A percentile compares a stretch with the other conserved stretches of the same genome.
Conservation (phyloP, 768 basidiomycete genomes). For the Boletus subparvulus region DNA sequence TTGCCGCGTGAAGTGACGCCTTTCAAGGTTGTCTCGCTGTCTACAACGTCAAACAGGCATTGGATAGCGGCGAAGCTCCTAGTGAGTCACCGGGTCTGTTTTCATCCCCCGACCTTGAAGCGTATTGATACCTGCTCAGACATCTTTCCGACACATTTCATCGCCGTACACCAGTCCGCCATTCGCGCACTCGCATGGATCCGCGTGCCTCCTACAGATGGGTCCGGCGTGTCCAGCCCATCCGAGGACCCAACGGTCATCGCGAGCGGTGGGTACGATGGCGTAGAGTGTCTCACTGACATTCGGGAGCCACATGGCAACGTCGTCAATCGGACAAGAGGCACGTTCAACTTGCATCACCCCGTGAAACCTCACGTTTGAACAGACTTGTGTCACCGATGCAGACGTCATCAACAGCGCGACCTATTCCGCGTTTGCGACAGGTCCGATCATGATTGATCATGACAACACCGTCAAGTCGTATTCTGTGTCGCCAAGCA, state of each 20-base stretch:
- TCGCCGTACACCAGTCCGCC: conserved; percentile 75
- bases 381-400: neutral
- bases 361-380: neutral
- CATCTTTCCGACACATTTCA: conserved; percentile 68
- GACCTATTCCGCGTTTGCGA: conserved; percentile 64
- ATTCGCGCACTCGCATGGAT: conserved; percentile 78
- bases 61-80: conserved; percentile 34
- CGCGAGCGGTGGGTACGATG: conserved; percentile 79
- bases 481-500: conserved; percentile 67
- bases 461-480: conserved; percentile 80
- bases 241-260: conserved; percentile 70
- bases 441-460: conserved; percentile 75
- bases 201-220: conserved; percentile 55
- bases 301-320: conserved; percentile 67
- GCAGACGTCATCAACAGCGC: conserved; percentile 71
- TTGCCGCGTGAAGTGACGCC: neutral
- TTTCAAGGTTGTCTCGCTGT: conserved; percentile 53
- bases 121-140: conserved; percentile 15
- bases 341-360: conserved; percentile 34
- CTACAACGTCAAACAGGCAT: conserved; percentile 49
- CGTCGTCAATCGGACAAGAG: conserved; percentile 76
- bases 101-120: neutral
- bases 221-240: conserved; percentile 44
- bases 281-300: conserved; percentile 72
- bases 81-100: conserved; percentile 26